A percentile compares a stretch with the other conserved stretches of the same genome.
These are phyloP conservation scores for Phialophora macrospora DNA, from an alignment of 2,329 filamentous ascomycete species.

Conservation along the genomic window DNA sequence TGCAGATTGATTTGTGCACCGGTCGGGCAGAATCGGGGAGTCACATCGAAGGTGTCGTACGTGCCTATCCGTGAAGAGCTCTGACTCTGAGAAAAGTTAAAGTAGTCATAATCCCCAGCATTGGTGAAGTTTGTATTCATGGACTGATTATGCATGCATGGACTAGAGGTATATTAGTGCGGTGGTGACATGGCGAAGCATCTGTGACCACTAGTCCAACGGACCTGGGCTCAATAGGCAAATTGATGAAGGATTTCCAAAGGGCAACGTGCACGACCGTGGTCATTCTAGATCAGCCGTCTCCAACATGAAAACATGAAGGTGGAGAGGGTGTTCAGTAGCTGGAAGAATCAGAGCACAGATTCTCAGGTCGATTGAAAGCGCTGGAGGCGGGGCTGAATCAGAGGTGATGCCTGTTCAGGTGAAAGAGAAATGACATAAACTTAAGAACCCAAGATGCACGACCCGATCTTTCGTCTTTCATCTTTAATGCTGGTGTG, in stretches of 20 bases:
- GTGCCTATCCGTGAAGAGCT: background rate
- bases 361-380: background rate
- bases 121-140: background rate
- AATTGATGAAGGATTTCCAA: too few species aligned
- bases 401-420: background rate
- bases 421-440: background rate
- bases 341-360: background rate
- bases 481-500: background rate
- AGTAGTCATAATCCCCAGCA: background rate
- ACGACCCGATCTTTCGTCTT: background rate
- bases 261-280: background rate
- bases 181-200: background rate
- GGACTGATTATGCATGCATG: background rate
- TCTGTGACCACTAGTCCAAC: background rate
- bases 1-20: background rate
- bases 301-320: background rate
- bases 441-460: background rate
- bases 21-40: background rate
- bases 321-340: background rate
- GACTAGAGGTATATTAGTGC: background rate
- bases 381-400: background rate
- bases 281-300: background rate
- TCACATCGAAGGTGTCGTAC: background rate
- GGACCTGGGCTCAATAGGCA: background rate
- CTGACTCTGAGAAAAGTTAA: background rate